These are phyloP conservation scores for Sclerospora graminicola DNA, from an alignment of 352 stramenopile genomes.

Conservation along the genomic window DNA sequence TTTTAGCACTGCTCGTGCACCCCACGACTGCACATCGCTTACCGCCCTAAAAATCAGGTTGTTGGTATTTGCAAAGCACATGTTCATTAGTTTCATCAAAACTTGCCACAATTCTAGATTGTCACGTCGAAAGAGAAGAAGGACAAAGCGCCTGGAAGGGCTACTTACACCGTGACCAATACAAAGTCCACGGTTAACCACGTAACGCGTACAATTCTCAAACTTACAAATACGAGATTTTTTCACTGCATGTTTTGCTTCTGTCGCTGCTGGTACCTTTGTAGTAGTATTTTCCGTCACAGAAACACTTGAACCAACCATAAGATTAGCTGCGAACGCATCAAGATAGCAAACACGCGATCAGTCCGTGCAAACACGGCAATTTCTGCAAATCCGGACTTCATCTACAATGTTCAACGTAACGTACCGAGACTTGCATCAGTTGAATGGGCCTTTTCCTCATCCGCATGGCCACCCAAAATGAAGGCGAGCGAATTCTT, in stretches of 20 bases:
- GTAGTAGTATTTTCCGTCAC: constrained; percentile 14
- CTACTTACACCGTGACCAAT: constrained; percentile 52
- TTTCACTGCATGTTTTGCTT: constrained; percentile 24
- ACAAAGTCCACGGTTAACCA: constrained; percentile 66
- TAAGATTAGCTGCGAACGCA: constrained; percentile 16
- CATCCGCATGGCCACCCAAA: constrained; percentile 21
- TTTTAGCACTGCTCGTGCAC: constrained; percentile 69
- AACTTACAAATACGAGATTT: constrained; percentile 73
- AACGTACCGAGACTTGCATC: constrained; percentile 23
- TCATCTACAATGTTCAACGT: constrained; percentile 7
- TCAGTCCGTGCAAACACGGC: constrained; percentile 13
- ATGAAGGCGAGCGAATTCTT: constrained; percentile 43
- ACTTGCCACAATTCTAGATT: constrained; percentile 1
- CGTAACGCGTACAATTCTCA: constrained; percentile 62
- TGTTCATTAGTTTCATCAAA: constrained; percentile 9
- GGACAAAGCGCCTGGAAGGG: neutral
- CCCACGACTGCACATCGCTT: constrained; percentile 51
- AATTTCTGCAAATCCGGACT: constrained; percentile 13
- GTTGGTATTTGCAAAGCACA: constrained; percentile 9
- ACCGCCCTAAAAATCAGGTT: constrained; percentile 42
- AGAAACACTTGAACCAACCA: constrained; percentile 7
- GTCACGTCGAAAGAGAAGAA: neutral
- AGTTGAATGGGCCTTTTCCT: constrained; percentile 11
- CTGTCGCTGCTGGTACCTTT: constrained; percentile 11
- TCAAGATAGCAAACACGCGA: constrained; percentile 8